A percentile compares a stretch with the other conserved stretches of the same genome.
These are phyloP conservation scores for Collariella sp. DNA, from an alignment of 495 filamentous ascomycete species.

Conservation along the genomic window DNA sequence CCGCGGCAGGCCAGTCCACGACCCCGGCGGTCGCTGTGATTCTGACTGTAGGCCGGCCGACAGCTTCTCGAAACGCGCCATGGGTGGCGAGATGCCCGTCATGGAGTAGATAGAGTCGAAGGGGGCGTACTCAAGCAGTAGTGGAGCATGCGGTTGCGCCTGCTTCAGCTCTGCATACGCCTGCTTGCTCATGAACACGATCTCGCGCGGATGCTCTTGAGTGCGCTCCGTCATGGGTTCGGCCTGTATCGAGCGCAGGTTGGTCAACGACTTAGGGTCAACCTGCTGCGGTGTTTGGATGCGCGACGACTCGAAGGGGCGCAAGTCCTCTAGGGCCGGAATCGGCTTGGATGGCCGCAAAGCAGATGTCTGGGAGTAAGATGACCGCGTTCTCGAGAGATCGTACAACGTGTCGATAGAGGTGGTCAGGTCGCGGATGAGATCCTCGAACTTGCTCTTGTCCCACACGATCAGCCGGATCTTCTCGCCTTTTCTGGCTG, in stretches of 20 bases:
- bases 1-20: conserved; percentile 50
- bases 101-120: conserved; percentile 56
- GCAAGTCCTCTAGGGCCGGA: conserved; percentile 34
- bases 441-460: conserved; percentile 53
- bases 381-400: conserved; percentile 62
- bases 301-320: conserved; percentile 45
- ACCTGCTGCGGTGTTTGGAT: conserved; percentile 48
- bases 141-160: conserved; percentile 37
- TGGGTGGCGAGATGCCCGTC: conserved; percentile 54
- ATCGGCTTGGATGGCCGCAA: conserved; percentile 20
- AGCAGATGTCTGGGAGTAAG: conserved; percentile 26
- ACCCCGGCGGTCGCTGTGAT: conserved; percentile 47
- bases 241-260: conserved; percentile 34
- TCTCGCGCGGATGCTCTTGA: conserved; percentile 31
- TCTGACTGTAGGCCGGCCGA: conserved; percentile 48
- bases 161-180: conserved; percentile 36
- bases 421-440: conserved; percentile 68
- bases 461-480: conserved; percentile 47
- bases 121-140: conserved; percentile 59
- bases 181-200: conserved; percentile 47
- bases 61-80: conserved; percentile 55
- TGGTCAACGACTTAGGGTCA: conserved; percentile 37
- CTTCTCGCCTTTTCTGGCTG: conserved; percentile 36
- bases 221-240: conserved; percentile 32
- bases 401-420: conserved; percentile 89